Evolutionary conservation across 202 grass and related monocot species (phyloP), one percentile per base, ranked within the genome.

Genomic region (Schoenoplectus tabernaemontani): DNA sequence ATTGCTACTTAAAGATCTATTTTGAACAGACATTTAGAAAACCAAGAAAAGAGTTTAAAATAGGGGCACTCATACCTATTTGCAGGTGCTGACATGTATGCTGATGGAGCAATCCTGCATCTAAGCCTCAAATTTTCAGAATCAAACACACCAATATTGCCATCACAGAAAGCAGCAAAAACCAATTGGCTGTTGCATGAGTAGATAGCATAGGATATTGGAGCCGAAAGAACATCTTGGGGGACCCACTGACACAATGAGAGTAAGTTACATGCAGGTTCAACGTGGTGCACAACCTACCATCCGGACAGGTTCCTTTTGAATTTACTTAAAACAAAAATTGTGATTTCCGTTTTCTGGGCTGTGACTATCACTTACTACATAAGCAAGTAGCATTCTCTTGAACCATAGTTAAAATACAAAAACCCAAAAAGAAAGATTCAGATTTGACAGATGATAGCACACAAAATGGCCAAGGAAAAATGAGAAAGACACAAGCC

Each of bases 111-210:
- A 32, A 97, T 86, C 78, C 95, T 86, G 77, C 95, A 97, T 88
- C 91, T 88, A 83, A 97, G 84, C 85, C 84, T 90, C 86, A 94
- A 90, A 69, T 94, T 94, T 32, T 97, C 95, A 64, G 88, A 83
- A 83, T 97, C 86, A 62, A 97, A 97, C 58, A 97, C 88, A 77
- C 87, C 91, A 78, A 97, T 64, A 64, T 90, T 90, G 64, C 95
- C 95, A 89, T 94, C 87, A 61, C 48, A 84, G 54, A 97, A 94
- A 39, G 95, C 89, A 81, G 89, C 87, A 83, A 91, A 92, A 76
- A 97, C 89, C 53, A 97, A 72, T 57, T 90, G 87, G 78, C 91
- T 94, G 59, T 94, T 90, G 84, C 95, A 93, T 0, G 91, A 94
- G 38, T 97, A 97, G 5, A 91, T 92, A 66, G 95, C 95, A 39